Evolutionary conservation across 768 basidiomycete genomes (phyloP).

Genomic region (Xanthoconium purpureum): DNA sequence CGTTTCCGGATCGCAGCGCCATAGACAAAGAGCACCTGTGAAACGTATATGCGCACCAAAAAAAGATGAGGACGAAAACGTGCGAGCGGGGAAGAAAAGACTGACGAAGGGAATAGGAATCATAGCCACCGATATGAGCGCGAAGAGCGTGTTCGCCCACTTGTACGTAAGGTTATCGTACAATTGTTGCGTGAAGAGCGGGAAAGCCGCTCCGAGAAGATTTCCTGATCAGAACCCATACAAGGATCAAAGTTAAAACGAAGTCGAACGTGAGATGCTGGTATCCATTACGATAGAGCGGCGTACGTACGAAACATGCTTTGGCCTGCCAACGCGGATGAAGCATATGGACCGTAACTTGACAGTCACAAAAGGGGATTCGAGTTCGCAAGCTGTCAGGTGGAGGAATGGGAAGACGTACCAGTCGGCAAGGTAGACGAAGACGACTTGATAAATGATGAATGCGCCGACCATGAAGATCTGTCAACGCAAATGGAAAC

Average conservation of each 20-base stretch:
- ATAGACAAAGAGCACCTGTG: constrained; percentile 31
- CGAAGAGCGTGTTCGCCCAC: constrained; percentile 62
- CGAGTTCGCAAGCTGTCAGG: neutral
- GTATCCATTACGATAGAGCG: neutral
- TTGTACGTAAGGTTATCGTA: constrained; percentile 51
- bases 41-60: too few species aligned
- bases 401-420: constrained; percentile 26
- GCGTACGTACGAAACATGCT: constrained; percentile 49
- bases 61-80: neutral
- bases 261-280: constrained; percentile 15
- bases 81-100: neutral
- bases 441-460: constrained; percentile 56
- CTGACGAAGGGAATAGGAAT: constrained; percentile 61
- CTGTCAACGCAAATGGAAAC: constrained; percentile 25
- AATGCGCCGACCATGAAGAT: constrained; percentile 50
- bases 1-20: constrained; percentile 33
- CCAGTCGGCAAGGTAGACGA: constrained; percentile 65
- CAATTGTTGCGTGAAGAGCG: constrained; percentile 62
- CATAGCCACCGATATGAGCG: constrained; percentile 48
- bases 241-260: constrained; percentile 9
- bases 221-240: constrained; percentile 38
- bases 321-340: constrained; percentile 67
- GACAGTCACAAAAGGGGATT: neutral
- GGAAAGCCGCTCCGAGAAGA: constrained; percentile 50
- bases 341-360: constrained; percentile 60